Evolutionary conservation across 495 filamentous ascomycete species (phyloP), one percentile per base, ranked within the genome.

Genomic region (Penicillium salamii): DNA sequence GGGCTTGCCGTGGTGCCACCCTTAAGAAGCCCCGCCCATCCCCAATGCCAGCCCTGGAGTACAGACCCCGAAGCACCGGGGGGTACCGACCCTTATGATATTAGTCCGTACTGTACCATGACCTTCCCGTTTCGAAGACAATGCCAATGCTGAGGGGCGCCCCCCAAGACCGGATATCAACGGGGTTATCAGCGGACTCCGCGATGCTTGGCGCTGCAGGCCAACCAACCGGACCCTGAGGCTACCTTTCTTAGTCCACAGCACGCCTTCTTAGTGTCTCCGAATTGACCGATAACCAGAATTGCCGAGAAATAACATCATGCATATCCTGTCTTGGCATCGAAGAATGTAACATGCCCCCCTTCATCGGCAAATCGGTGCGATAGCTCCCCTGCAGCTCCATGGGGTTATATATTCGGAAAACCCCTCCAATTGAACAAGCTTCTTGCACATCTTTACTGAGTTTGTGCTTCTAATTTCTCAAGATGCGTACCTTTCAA

Each of bases 151-250:
- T 21, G 44, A 47, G 38, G 12, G 7, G 14, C 12, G 18, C 7
- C 1, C 20, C 7, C 20, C 23, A 47, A 38, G 35, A 8, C 24
- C 50, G 54, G 54, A 9, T 54, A 57, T 42, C 52, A 47, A 26
- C 52, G 42, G 52, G 44, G n/a, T 14, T 39, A 21, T 42, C 29
- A 41, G 19, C 39, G 31, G 49, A 46, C 42, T 45, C 42, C 42
- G 42, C 17, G 31, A 31, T 17, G 42, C 62, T 63, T 65, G 59
- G 65, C 65, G 54, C 50, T 65, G 65, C 50, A 63, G 63, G 55
- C 65, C 51, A 55, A 61, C 61, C 35, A 36, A 20, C 28, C 46
- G 42, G 44, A 36, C 35, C 15, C 14, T 17, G 7, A 17, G 5
- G 15, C 13, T 28, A 18, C 34, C 18, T 31, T 48, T 23, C 15